Percentiles rank a stretch among this genome's conserved stretches.
These are phyloP conservation scores for Soucietia sequanensis DNA, from an alignment of 805 yeast species.

Conservation along the genomic window DNA sequence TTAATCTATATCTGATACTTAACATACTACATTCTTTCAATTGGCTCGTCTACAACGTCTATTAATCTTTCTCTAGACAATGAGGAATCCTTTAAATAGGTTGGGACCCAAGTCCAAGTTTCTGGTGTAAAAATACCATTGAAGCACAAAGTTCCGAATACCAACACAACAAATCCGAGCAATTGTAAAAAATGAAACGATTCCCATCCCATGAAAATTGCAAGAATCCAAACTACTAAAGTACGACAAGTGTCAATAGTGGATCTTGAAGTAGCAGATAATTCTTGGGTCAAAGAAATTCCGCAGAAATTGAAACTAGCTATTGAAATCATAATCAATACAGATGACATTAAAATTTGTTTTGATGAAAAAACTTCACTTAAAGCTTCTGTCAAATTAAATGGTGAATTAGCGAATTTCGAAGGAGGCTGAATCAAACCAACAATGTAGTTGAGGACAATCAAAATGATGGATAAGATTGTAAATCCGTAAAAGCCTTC, in stretches of 20 bases:
- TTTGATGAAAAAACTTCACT: slow-evolving; percentile 44
- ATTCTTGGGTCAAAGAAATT: slow-evolving; percentile 57
- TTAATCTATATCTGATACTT: no score
- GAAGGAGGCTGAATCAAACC: slow-evolving; percentile 31
- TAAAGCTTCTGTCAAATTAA: slow-evolving; percentile 54
- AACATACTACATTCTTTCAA: slow-evolving; percentile 19
- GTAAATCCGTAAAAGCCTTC: slow-evolving; percentile 69
- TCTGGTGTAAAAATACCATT: slow-evolving; percentile 62
- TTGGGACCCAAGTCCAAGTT: slow-evolving; percentile 46
- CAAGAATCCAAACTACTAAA: slow-evolving; percentile 69
- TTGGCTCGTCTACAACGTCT: slow-evolving; percentile 29
- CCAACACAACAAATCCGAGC: slow-evolving; percentile 60
- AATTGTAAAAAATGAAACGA: slow-evolving; percentile 59
- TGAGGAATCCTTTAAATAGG: slow-evolving; percentile 30
- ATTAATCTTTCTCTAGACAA: slow-evolving; percentile 16
- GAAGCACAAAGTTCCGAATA: slow-evolving; percentile 70
- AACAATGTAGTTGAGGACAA: slow-evolving; percentile 39
- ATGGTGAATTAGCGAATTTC: slow-evolving; percentile 46
- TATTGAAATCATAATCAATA: slow-evolving; percentile 69
- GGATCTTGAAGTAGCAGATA: slow-evolving; percentile 76
- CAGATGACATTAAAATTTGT: slow-evolving; percentile 50
- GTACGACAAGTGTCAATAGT: slow-evolving; percentile 80
- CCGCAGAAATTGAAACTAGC: slow-evolving; percentile 74
- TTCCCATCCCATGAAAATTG: slow-evolving; percentile 75
- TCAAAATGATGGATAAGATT: slow-evolving; percentile 45